Conservation (phyloP, 805 yeast species). For the Tetrapisispora iriomotensis region DNA sequence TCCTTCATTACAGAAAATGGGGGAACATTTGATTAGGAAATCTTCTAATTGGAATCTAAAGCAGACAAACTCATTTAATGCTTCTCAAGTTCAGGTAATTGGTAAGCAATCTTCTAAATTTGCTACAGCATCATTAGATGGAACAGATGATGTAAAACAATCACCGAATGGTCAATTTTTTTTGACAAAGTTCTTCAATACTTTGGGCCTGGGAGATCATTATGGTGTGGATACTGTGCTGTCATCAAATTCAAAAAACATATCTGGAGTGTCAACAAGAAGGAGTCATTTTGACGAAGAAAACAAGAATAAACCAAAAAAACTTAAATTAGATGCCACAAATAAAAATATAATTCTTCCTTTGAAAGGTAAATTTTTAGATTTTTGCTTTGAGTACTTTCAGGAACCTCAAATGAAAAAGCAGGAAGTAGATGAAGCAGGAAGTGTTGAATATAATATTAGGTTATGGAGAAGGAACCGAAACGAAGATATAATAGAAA, state of each 20-base stretch:
- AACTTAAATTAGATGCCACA: background rate
- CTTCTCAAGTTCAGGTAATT: slow-evolving; percentile 27
- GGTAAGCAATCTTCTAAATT: slow-evolving; percentile 2
- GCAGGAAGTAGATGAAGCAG: slow-evolving; percentile 81
- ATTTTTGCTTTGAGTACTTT: slow-evolving; percentile 77
- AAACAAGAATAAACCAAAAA: background rate
- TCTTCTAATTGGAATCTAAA: slow-evolving; percentile 13
- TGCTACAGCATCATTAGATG: background rate
- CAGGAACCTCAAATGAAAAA: slow-evolving; percentile 92
- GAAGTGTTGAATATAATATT: slow-evolving; percentile 73
- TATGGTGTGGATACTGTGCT: slow-evolving; percentile 5
- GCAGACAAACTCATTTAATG: slow-evolving; percentile 8
- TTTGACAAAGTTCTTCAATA: slow-evolving; percentile 14
- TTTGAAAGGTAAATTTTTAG: slow-evolving; percentile 53
- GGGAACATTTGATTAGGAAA: slow-evolving; percentile 48
- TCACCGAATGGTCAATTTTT: background rate
- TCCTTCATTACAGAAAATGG: slow-evolving; percentile 56
- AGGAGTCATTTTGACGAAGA: background rate
- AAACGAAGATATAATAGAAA: slow-evolving; percentile 76
- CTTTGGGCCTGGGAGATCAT: slow-evolving; percentile 41
- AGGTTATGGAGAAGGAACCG: slow-evolving; percentile 84
- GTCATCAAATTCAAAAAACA: background rate
- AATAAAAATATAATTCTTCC: slow-evolving; percentile 34
- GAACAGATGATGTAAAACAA: background rate
- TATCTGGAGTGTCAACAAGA: background rate